Conservation (phyloP, 2,329 filamentous ascomycete genomes). For the Sporothrix schenckii region DNA sequence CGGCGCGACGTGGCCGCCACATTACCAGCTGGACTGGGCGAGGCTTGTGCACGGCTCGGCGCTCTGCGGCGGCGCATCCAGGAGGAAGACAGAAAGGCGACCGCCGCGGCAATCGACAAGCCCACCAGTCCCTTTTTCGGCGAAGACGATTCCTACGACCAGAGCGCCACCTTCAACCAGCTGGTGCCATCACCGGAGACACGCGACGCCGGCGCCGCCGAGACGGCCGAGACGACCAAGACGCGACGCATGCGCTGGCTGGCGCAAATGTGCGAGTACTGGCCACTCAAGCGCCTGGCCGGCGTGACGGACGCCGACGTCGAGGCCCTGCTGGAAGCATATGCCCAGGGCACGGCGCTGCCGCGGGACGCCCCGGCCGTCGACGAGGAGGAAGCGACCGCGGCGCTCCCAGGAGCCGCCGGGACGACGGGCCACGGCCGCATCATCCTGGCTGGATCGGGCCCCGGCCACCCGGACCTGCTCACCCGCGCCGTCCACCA, state of each 20-base stretch:
- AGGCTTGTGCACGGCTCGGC: constrained; percentile 76
- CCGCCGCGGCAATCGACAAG: constrained; percentile 35
- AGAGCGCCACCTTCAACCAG: constrained; percentile 81
- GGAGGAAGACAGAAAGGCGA: constrained; percentile 43
- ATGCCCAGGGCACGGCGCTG: constrained; percentile 48
- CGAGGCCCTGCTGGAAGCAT: constrained; percentile 72
- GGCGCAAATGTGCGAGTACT: constrained; percentile 96
- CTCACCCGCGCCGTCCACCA: constrained; percentile 81
- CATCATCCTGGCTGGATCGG: constrained; percentile 87
- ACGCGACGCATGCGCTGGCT: constrained; percentile 89
- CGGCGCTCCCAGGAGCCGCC: constrained; percentile 14
- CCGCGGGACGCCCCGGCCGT: background rate
- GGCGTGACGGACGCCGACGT: constrained; percentile 79
- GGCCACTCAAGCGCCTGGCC: constrained; percentile 83
- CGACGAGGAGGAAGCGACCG: constrained; percentile 2
- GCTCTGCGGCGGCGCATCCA: constrained; percentile 67
- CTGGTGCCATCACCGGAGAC: constrained; percentile 74
- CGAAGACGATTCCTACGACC: constrained; percentile 65
- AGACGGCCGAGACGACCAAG: constrained; percentile 53
- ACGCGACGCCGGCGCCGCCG: background rate
- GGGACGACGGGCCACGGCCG: constrained; percentile 52
- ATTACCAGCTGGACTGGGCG: constrained; percentile 74
- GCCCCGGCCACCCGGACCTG: constrained; percentile 89
- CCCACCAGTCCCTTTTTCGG: constrained; percentile 36
- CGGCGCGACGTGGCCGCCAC: constrained; percentile 82